These are phyloP conservation scores for Parasitella parasitica DNA, from an alignment of 371 early-diverging fungal species.

Conservation along the genomic window DNA sequence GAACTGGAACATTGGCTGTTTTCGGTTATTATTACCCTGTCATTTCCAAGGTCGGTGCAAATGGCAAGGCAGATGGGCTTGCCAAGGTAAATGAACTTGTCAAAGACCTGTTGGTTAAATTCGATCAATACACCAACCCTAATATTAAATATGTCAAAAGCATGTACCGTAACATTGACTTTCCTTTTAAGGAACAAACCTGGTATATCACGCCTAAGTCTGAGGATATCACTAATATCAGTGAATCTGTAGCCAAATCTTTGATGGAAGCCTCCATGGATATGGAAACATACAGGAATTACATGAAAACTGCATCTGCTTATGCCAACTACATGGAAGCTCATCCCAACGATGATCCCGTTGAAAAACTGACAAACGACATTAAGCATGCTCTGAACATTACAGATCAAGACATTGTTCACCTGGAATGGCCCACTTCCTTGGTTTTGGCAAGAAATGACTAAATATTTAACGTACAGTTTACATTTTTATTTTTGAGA, in stretches of 20 bases:
- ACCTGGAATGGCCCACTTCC: constrained; percentile 26
- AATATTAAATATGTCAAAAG: constrained; percentile 30
- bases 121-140: constrained; percentile 43
- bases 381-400: constrained; percentile 1
- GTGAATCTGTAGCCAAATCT: constrained; percentile 13
- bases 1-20: constrained; percentile 64
- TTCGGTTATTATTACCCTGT: constrained; percentile 57
- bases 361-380: constrained; percentile 7
- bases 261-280: constrained; percentile 41
- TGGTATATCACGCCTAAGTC: constrained; percentile 35
- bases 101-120: constrained; percentile 18
- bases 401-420: neutral
- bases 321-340: constrained; percentile 46
- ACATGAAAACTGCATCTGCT: constrained; percentile 58
- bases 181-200: constrained; percentile 34
- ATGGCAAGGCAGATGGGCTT: no score
- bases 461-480: neutral
- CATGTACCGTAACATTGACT: constrained; percentile 37
- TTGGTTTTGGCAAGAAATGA: constrained; percentile 16
- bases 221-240: constrained; percentile 7
- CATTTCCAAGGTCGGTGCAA: no score
- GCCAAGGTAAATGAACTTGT: constrained; percentile 32
- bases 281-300: constrained; percentile 39
- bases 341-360: constrained; percentile 6
- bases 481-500: neutral